Evolutionary conservation across 83 land plant genomes (phyloP).

Genomic region (Thuja plicata): DNA sequence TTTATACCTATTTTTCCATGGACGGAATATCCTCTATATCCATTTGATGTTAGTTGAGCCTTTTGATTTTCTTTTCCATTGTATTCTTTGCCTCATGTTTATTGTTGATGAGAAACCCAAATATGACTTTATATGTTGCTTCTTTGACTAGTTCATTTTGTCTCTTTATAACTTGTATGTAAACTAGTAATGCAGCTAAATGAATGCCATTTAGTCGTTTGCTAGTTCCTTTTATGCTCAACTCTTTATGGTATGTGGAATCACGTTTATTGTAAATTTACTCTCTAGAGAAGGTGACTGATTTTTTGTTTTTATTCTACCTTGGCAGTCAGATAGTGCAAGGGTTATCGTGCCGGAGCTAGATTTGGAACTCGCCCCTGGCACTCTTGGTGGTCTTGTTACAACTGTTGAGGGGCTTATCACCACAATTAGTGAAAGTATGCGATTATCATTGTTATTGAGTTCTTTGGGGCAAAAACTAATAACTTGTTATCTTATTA

Average conservation of each 20-base stretch:
- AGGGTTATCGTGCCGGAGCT: conserved; percentile 83
- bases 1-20: no score
- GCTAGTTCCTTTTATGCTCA: neutral
- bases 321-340: conserved; percentile 89
- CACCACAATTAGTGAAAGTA: conserved; percentile 68
- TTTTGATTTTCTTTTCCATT: neutral
- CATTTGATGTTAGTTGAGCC: neutral
- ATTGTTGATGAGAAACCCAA: neutral
- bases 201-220: neutral
- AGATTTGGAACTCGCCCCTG: conserved; percentile 90
- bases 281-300: neutral
- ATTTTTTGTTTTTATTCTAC: conserved; percentile 9
- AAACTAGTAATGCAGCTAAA: neutral
- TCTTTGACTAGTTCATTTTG: neutral
- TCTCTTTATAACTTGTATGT: neutral
- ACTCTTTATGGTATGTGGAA: neutral
- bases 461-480: neutral
- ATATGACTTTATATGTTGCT: neutral
- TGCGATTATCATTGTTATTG: conserved; percentile 9
- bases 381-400: conserved; percentile 96
- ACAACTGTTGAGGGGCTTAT: conserved; percentile 96
- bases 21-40: neutral
- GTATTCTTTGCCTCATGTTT: neutral
- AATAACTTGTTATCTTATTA: neutral
- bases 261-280: neutral